Evolutionary conservation across 2,329 filamentous ascomycete genomes (phyloP).

Genomic region (Trichocomaceae sp.): DNA sequence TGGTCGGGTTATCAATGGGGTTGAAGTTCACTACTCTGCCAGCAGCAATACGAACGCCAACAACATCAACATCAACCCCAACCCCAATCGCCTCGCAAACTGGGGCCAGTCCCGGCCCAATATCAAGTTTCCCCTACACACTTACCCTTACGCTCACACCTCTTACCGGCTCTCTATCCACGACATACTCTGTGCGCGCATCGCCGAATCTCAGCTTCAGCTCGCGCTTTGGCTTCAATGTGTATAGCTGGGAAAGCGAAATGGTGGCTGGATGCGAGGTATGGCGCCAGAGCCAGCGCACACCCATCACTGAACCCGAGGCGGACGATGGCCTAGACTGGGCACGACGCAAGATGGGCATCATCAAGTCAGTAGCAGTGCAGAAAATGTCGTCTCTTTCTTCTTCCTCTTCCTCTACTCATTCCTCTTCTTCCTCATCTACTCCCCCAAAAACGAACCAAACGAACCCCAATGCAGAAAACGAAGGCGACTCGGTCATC

Average conservation of each 20-base stretch:
- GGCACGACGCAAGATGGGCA: slow-evolving; percentile 33
- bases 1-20: slow-evolving; percentile 82
- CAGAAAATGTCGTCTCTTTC: slow-evolving; percentile 15
- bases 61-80: not conserved
- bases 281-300: slow-evolving; percentile 58
- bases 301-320: slow-evolving; percentile 19
- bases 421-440: slow-evolving; percentile 16
- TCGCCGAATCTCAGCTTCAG: slow-evolving; percentile 76
- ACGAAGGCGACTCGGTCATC: slow-evolving; percentile 65
- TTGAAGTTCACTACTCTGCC: slow-evolving; percentile 78
- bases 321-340: slow-evolving; percentile 41
- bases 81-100: slow-evolving; percentile 15
- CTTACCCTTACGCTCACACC: slow-evolving; percentile 91
- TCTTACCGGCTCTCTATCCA: slow-evolving; percentile 85
- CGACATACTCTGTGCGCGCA: slow-evolving; percentile 85
- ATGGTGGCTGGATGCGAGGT: slow-evolving; percentile 88
- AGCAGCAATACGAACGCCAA: slow-evolving; percentile 41
- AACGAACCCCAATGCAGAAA: slow-evolving; percentile 12
- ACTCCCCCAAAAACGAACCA: slow-evolving; percentile 7
- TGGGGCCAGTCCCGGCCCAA: slow-evolving; percentile 25
- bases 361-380: slow-evolving; percentile 20
- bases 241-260: slow-evolving; percentile 95
- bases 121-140: slow-evolving; percentile 79
- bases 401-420: slow-evolving; percentile 16
- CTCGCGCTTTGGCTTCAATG: slow-evolving; percentile 91